Evolutionary conservation across 495 filamentous ascomycete genomes (phyloP), one percentile per base, ranked within the genome.

Genomic region (Aspergillus leporis): DNA sequence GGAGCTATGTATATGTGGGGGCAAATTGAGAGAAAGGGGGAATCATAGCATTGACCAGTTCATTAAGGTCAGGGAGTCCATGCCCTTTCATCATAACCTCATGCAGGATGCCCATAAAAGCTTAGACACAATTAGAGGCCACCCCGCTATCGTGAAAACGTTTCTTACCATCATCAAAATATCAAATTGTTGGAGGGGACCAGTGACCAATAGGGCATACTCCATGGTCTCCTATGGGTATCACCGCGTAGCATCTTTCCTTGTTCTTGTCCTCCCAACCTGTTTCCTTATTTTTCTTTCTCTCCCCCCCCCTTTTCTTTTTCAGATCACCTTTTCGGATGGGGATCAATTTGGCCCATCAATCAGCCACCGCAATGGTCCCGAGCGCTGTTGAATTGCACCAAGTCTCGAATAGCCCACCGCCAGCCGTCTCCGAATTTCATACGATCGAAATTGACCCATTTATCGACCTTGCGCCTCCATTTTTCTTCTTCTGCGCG

Each of bases 401-500:
- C 74, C 41, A 79, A 52, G 66, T 80, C 78, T 53, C 80, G 75
- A 47, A 85, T 82, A 49, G 75, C 74, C 85, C 85, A 85, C 65
- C 78, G 73, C 80, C 83, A 84, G 61, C 72, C 67, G 53, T 68
- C 71, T 50, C 71, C 76, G 28, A 72, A 63, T 62, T 70, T 68
- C 46, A 73, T 71, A 48, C 74, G 75, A 60, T 75, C 78, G 75
- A 61, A 75, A 53, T 54, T 78, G 67, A 75, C 78, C 94, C 95
- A 98, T 50, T 82, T 85, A 59, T 87, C 85, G 47, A 91, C 89
- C 70, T 91, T 91, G 70, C 85, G 83, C 62, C 87, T 81, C 95
- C 94, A 98, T 62, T 89, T 82, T 52, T 89, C 88, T 74, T 98
- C 94, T 72, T 98, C 94, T 59, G 92, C 92, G 55, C 89, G 75